phyloP scores from a whole-genome alignment of 345 rosid species.

The Noccaea bulbosa region DNA sequence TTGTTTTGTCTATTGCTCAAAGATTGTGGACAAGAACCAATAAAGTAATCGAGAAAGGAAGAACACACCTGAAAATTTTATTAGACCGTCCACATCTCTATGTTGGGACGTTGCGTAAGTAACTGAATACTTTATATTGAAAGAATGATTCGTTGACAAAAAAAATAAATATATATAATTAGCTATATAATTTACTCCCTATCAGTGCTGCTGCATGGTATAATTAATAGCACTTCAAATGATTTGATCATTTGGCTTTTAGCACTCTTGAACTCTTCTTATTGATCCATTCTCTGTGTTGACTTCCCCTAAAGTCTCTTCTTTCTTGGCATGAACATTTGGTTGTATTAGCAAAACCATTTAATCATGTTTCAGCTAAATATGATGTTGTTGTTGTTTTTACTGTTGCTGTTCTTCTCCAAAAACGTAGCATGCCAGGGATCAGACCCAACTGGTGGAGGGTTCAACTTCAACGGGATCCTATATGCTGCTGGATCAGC shows the following conservation, averaged over 20 bases:
- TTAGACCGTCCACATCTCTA: not conserved
- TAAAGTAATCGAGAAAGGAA: not conserved
- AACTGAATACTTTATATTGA: not conserved
- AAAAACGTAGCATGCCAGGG: slow-evolving; percentile 7
- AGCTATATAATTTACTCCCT: not conserved
- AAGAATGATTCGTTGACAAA: not conserved
- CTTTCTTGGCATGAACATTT: slow-evolving; percentile 11
- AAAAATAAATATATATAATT: no score
- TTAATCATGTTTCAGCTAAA: slow-evolving; percentile 7
- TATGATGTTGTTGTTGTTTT: not conserved
- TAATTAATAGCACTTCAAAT: not conserved
- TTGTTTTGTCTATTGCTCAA: not conserved
- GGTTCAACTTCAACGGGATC: slow-evolving; percentile 43
- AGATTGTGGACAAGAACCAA: not conserved
- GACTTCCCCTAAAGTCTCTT: slow-evolving; percentile 2
- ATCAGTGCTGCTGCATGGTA: not conserved
- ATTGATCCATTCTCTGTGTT: not conserved
- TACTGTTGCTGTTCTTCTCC: not conserved
- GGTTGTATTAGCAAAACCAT: not conserved
- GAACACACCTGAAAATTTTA: not conserved
- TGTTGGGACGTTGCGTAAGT: not conserved
- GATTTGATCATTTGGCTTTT: not conserved
- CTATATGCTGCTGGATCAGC: slow-evolving; percentile 45
- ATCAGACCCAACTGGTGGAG: slow-evolving; percentile 35
- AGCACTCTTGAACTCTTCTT: not conserved